Evolutionary conservation across 2,329 filamentous ascomycete genomes (phyloP).

Genomic region (Aschersonia sp.): DNA sequence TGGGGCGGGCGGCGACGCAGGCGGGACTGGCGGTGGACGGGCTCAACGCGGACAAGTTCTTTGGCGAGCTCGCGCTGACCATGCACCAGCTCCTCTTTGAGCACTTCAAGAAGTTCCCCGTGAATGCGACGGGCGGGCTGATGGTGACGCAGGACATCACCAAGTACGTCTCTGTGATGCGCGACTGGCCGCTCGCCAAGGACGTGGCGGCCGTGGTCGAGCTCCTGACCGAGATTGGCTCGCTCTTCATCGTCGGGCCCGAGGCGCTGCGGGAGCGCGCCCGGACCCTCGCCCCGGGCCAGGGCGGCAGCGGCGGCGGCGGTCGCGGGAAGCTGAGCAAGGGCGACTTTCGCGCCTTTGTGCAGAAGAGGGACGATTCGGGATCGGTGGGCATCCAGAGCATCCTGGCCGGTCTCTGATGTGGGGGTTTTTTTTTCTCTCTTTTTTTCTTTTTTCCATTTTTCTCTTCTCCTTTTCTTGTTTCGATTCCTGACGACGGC

Average conservation of each 20-base stretch:
- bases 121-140: conserved; percentile 83
- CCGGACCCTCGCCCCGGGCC: conserved; percentile 36
- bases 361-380: conserved; percentile 73
- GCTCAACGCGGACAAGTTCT: conserved; percentile 68
- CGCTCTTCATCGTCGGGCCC: conserved; percentile 83
- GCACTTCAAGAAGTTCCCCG: conserved; percentile 87
- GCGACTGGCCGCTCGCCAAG: conserved; percentile 63
- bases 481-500: too few relatives aligned
- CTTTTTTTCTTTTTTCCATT: neutral
- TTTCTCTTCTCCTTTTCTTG: too few relatives aligned
- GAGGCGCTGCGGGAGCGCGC: conserved; percentile 62
- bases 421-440: neutral
- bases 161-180: conserved; percentile 76
- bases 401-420: conserved; percentile 51
- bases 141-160: conserved; percentile 96
- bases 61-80: conserved; percentile 68
- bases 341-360: conserved; percentile 68
- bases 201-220: conserved; percentile 60
- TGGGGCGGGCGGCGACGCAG: conserved; percentile 49
- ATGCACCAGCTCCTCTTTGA: conserved; percentile 70
- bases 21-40: conserved; percentile 61
- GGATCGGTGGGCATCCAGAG: conserved; percentile 69
- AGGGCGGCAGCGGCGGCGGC: conserved; percentile 22
- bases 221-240: conserved; percentile 82
- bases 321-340: conserved; percentile 43